These are phyloP conservation scores for Lunasporangiospora selenospora DNA, from an alignment of 192 early-diverging fungal species.

Conservation along the genomic window DNA sequence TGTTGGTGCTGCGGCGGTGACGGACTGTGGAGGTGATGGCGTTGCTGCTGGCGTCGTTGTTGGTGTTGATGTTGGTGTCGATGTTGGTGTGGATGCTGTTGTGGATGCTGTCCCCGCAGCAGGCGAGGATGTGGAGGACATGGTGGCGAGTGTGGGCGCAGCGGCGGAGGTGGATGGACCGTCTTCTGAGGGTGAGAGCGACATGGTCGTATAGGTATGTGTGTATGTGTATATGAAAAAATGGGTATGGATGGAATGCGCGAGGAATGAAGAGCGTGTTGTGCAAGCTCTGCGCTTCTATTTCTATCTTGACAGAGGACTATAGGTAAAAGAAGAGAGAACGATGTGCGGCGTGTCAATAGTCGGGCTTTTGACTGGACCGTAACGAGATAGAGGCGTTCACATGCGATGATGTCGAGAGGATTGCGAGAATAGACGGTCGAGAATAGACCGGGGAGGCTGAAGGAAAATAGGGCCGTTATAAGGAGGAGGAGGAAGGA, in stretches of 20 bases:
- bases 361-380: not conserved
- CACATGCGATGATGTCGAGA: not conserved
- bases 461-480: too few relatives aligned
- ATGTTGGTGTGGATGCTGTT: not conserved
- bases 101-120: not conserved
- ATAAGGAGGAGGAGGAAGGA: too few relatives aligned
- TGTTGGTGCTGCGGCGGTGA: slow-evolving; percentile 1
- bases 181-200: not conserved
- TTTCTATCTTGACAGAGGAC: too few relatives aligned
- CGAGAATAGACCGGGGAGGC: too few relatives aligned
- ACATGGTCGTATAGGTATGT: too few relatives aligned
- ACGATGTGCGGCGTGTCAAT: not conserved
- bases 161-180: too few relatives aligned
- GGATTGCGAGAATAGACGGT: too few relatives aligned
- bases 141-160: not conserved
- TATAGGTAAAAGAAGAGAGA: not conserved
- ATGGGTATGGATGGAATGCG: not conserved
- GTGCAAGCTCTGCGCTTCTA: too few relatives aligned
- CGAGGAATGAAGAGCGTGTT: too few relatives aligned
- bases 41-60: not conserved
- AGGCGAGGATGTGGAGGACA: not conserved
- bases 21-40: not conserved
- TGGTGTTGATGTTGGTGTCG: not conserved
- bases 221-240: not conserved
- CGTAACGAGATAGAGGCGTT: not conserved